These are phyloP conservation scores for Sordariomycetes sp. DNA, from an alignment of 2,329 filamentous ascomycete species.

Conservation along the genomic window DNA sequence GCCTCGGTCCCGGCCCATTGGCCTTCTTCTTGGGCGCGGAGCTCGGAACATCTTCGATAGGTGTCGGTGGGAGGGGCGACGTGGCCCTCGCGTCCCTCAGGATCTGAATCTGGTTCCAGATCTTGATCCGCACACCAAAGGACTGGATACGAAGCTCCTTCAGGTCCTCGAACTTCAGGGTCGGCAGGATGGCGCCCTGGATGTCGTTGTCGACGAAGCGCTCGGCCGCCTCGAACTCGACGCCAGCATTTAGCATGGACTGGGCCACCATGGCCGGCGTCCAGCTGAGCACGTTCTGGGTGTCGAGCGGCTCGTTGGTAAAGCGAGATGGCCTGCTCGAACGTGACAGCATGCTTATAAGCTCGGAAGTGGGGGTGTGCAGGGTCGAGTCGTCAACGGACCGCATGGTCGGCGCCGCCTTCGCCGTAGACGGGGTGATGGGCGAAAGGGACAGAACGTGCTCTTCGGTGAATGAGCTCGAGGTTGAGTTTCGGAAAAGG, in stretches of 20 bases:
- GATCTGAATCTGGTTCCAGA: conserved; percentile 70
- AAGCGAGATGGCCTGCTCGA: conserved; percentile 33
- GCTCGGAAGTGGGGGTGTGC: conserved; percentile 5
- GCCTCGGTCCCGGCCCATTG: conserved; percentile 15
- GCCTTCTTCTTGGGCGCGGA: conserved; percentile 28
- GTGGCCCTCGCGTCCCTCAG: conserved; percentile 46
- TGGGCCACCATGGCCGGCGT: conserved; percentile 67
- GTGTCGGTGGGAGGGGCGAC: conserved; percentile 44
- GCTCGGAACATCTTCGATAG: conserved; percentile 49
- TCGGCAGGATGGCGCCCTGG: conserved; percentile 73
- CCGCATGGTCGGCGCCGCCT: neutral
- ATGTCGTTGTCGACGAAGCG: conserved; percentile 91
- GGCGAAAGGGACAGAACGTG: conserved; percentile 60
- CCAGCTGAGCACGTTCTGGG: conserved; percentile 53
- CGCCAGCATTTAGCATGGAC: conserved; percentile 77
- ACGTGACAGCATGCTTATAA: conserved; percentile 10
- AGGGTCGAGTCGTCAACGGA: conserved; percentile 7
- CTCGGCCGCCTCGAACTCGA: conserved; percentile 67
- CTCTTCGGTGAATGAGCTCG: conserved; percentile 37
- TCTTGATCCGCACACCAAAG: conserved; percentile 67
- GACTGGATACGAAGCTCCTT: conserved; percentile 73
- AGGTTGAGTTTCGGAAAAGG: conserved; percentile 65
- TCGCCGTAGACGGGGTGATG: conserved; percentile 40
- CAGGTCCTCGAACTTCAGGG: conserved; percentile 83
- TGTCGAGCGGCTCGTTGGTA: conserved; percentile 45